Conservation (phyloP, 495 filamentous ascomycete species). For the Aspergillus heteromorphus region DNA sequence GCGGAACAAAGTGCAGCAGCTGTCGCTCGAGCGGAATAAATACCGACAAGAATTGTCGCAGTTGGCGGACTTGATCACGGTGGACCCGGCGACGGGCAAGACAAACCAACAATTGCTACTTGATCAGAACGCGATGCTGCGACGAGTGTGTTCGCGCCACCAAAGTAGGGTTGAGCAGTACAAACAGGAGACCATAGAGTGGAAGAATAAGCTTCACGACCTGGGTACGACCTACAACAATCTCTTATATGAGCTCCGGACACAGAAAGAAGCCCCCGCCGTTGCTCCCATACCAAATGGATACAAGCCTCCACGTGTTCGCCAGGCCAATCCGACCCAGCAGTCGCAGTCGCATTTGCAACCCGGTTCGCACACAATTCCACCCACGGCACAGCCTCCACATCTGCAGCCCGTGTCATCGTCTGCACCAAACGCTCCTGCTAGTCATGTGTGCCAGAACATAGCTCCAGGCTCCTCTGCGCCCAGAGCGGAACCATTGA, state of each 20-base stretch:
- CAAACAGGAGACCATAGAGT: constrained; percentile 18
- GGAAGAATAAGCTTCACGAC: constrained; percentile 16
- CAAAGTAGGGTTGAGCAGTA: constrained; percentile 17
- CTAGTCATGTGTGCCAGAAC: neutral
- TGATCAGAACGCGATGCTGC: constrained; percentile 20
- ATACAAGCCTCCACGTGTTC: constrained; percentile 15
- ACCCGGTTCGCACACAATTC: too few species aligned
- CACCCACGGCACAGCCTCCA: neutral
- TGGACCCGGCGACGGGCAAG: constrained; percentile 20
- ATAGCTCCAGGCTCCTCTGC: too few species aligned
- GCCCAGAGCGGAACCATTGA: constrained; percentile 5
- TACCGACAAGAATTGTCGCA: constrained; percentile 15
- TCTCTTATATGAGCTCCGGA: constrained; percentile 21
- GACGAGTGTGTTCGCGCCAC: constrained; percentile 16
- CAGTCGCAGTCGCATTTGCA: neutral
- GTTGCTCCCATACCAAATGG: constrained; percentile 12
- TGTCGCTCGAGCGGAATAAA: constrained; percentile 19
- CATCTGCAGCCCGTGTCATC: neutral
- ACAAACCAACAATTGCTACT: constrained; percentile 18
- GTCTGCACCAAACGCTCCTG: neutral
- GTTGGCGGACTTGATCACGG: constrained; percentile 6
- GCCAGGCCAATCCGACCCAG: neutral
- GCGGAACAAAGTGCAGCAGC: constrained; percentile 10
- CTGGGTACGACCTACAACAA: constrained; percentile 19
- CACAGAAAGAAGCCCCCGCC: constrained; percentile 12